Evolutionary conservation across 2,329 filamentous ascomycete species (phyloP), one percentile per base, ranked within the genome.

Genomic region (Teratosphaeriaceae sp.): DNA sequence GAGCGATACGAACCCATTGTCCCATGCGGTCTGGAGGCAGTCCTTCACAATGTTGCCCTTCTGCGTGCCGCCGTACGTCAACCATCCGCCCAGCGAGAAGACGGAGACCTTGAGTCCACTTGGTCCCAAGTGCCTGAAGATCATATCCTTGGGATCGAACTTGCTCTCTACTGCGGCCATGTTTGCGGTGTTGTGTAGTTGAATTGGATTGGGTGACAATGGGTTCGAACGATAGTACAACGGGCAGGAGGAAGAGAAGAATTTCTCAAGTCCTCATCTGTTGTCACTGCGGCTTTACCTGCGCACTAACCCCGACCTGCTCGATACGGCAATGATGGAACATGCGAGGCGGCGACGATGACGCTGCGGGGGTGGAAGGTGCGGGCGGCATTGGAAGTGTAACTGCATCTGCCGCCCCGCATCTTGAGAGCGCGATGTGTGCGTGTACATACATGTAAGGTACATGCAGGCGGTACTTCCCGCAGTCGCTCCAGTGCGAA

Each of bases 31-130:
- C 45, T 73, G 61, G 59, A 74, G 65, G 54, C 67, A 71, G 38
- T 74, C 69, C 59, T 72, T 73, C 42, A 73, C 70, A 35, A 72
- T 67, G 52, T 59, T 65, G 40, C 68, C 67, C 56, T 70, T 71
- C 50, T 73, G 70, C 3, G 70, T 73, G 27, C 70, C 70, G 38
- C 71, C 71, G 40, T 71, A 71, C 6, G 69, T 72, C 45, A 63
- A 53, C 63, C 63, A 67, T 20, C 64, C 70, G 15, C 71, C 71
- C 4, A 73, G 63, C n/a, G 68, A 71, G 46, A 74, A 59, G 45
- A 72, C 63, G n/a, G 68, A 71, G 20, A 74, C 71, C 59, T 74
- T 73, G 24, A 74, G 61, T 43, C 71, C 71, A 33, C 65, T 64
- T 5, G 67, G 67, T 16, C 68, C 69, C 5, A 72, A 61, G 50